Evolutionary conservation across 805 yeast species (phyloP), one percentile per base, ranked within the genome.

Genomic region (Monosporozyma servazzii): DNA sequence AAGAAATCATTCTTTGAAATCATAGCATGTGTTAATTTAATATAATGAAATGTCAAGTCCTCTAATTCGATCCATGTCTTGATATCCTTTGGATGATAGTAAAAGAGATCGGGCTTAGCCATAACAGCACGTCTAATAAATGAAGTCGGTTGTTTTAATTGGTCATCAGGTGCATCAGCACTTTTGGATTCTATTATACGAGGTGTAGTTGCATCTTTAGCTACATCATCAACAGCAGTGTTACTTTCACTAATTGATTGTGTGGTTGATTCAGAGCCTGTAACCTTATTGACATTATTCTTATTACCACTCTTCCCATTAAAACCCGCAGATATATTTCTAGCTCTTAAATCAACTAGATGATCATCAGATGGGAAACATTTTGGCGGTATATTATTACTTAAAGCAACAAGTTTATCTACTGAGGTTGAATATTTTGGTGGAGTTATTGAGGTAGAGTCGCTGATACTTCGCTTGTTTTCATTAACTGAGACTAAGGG

Each of bases 31-130:
- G 81, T 66, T 52, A 77, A 62, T 25, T 75, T 77, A 13, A 81
- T 65, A 45, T 78, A 71, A 55, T 70, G 75, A 15, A 73, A 64
- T 47, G 82, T 73, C 5, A 74, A 70, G 47, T 75, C 76, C 44
- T 73, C 70, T 41, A 83, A 63, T 21, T 75, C 79, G 3, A 78
- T 70, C 91, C 91, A 86, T 10, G 73, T 71, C 20, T 72, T 68
- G 23, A 83, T 69, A 62, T 86, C 91, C 10, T 76, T 66, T 11
- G 81, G 76, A 52, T 81, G 82, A 51, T 73, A 73, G 60, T 82
- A 82, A 61, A 84, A 84, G 9, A 79, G 54, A 10, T 68, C 74
- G 5, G 73, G 72, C 45, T 58, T 56, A 2, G 67, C 50, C 33
- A 60, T 58, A 50, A 60, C 65, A 55, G 61, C 64, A 58, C 48